Evolutionary conservation across 495 filamentous ascomycete genomes (phyloP).

Genomic region (Xylaria sp.): DNA sequence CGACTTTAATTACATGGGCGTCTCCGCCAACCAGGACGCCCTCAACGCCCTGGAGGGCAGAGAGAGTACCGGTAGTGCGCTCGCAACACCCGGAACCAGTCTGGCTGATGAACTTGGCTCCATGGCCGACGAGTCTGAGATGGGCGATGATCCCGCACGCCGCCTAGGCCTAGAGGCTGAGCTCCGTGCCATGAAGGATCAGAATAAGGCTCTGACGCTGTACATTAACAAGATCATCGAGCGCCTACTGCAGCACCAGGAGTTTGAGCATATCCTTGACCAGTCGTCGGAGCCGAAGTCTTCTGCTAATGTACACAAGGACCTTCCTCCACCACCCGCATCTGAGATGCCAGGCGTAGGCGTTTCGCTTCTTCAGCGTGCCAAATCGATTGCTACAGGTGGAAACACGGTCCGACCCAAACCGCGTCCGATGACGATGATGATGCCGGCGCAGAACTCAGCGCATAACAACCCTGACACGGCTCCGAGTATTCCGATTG

Average conservation of each 20-base stretch:
- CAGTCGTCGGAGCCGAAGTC: conserved; percentile 68
- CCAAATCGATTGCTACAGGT: conserved; percentile 71
- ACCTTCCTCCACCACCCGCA: conserved; percentile 82
- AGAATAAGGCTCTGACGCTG: conserved; percentile 94
- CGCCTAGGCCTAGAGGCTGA: conserved; percentile 80
- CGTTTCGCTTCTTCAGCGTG: conserved; percentile 74
- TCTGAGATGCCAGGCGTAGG: conserved; percentile 61
- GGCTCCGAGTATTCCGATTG: conserved; percentile 79
- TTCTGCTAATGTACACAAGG: conserved; percentile 72
- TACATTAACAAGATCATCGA: conserved; percentile 99
- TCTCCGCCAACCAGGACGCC: conserved; percentile 61
- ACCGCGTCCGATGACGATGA: conserved; percentile 66
- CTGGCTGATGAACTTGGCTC: conserved; percentile 88
- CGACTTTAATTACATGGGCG: conserved; percentile 74
- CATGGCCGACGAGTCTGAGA: conserved; percentile 54
- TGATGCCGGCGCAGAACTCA: conserved; percentile 59
- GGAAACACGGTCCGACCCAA: conserved; percentile 44
- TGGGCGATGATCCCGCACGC: conserved; percentile 63
- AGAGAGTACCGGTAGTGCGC: conserved; percentile 45
- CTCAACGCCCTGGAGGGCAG: conserved; percentile 63
- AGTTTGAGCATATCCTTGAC: conserved; percentile 91
- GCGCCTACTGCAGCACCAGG: conserved; percentile 89
- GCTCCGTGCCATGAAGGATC: conserved; percentile 81
- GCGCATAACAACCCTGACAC: conserved; percentile 72
- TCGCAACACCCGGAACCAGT: conserved; percentile 61